Percentiles rank a stretch among this genome's conserved stretches.
These are phyloP conservation scores for Pythium volutum DNA, from an alignment of 352 stramenopile genomes.

Conservation along the genomic window DNA sequence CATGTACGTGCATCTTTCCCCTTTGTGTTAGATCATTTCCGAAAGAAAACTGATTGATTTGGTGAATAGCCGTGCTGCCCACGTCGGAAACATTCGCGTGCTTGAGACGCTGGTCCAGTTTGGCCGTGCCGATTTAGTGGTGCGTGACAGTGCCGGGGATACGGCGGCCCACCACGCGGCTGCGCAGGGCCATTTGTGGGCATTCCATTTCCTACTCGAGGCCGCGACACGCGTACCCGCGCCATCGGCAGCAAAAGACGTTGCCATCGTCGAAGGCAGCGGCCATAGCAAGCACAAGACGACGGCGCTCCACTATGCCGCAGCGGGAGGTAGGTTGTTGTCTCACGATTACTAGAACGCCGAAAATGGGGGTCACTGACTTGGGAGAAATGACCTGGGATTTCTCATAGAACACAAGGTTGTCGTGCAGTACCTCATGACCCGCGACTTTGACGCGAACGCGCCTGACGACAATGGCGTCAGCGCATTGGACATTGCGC, in stretches of 20 bases:
- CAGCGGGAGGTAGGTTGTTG: slow-evolving; percentile 23
- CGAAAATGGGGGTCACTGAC: neutral
- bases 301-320: slow-evolving; percentile 62
- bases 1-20: slow-evolving; percentile 39
- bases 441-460: slow-evolving; percentile 49
- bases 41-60: neutral
- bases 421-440: slow-evolving; percentile 66
- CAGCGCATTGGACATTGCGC: slow-evolving; percentile 42
- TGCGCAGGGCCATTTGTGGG: slow-evolving; percentile 65
- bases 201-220: slow-evolving; percentile 71
- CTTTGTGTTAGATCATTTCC: slow-evolving; percentile 6
- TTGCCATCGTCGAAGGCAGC: neutral
- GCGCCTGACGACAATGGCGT: slow-evolving; percentile 39
- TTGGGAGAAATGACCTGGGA: neutral
- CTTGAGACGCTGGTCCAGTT: slow-evolving; percentile 53
- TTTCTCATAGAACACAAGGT: slow-evolving; percentile 64
- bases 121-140: slow-evolving; percentile 44
- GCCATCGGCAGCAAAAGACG: slow-evolving; percentile 11
- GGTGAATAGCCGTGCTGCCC: slow-evolving; percentile 50
- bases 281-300: slow-evolving; percentile 32
- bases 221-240: slow-evolving; percentile 27
- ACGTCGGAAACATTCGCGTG: slow-evolving; percentile 66
- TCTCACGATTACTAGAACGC: neutral
- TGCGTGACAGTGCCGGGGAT: slow-evolving; percentile 58
- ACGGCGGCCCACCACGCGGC: slow-evolving; percentile 69